Evolutionary conservation across 805 yeast species (phyloP), one percentile per base, ranked within the genome.

Genomic region (Teunomyces atbi): DNA sequence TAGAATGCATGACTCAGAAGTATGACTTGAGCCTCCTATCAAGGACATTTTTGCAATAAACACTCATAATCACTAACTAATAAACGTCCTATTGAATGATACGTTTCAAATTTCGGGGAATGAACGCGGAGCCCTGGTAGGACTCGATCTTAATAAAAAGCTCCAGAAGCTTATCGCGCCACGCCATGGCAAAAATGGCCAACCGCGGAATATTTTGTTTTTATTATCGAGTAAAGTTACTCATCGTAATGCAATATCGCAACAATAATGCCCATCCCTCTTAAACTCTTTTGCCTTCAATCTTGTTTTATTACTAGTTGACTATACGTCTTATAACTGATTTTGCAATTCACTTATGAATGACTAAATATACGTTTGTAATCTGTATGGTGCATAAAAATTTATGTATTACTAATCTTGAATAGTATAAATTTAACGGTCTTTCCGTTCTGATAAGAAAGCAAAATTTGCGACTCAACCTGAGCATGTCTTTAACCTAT

Each of bases 1-100:
- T 68, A 56, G 33, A 15, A 26, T 13, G 39, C 13, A 20, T 19
- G 39, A n/a, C n/a, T 8, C 26, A 7, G 26, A 23, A 23, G 2
- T 23, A 23, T 23, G 26, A 23, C 26, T 23, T 23, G 26, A 11
- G 8, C 26, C 11, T 23, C 8, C 10, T 8, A 23, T 7, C 2
- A 23, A 23, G 11, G 26, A 11, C 26, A 23, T 23, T 23, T 23
- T 23, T 6, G 3, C 26, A 23, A 23, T 6, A 23, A 23, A 23
- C 11, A 23, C 26, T 6, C 26, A 23, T 23, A 23, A 11, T 23
- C 26, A 8, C 10, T 23, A 23, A 11, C 11, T 23, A 23, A 23
- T 23, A 23, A 23, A 23, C 11, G 26, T 23, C 26, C 7, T 7
- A 23, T 23, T 23, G 2, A 23, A 23, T 23, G 8, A 7, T 23